Evolutionary conservation across 208 protist species (phyloP).

Genomic region (Acanthamoeba rhysodes): DNA sequence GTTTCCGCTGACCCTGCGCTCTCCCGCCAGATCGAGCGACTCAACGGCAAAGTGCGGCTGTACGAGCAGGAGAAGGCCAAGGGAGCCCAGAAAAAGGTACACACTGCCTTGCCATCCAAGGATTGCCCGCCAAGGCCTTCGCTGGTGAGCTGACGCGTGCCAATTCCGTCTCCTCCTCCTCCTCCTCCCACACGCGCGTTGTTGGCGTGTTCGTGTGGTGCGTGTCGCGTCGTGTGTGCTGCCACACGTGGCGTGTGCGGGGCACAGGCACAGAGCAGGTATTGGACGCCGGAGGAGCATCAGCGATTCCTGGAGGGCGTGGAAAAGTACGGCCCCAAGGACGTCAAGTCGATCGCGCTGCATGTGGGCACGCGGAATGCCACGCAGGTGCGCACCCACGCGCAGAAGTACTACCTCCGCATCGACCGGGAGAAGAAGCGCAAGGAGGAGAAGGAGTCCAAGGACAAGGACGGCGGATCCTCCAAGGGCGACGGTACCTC

Average conservation of each 20-base stretch:
- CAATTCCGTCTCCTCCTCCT: not conserved
- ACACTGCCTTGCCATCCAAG: too few relatives aligned
- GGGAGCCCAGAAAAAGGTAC: constrained; percentile 81
- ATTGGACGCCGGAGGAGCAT: constrained; percentile 87
- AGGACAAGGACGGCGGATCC: constrained; percentile 30
- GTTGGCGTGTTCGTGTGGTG: too few relatives aligned
- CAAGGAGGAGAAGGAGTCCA: constrained; percentile 63
- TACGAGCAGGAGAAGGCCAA: constrained; percentile 84
- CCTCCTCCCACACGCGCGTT: not conserved
- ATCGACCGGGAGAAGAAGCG: constrained; percentile 77
- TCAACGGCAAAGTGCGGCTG: constrained; percentile 79
- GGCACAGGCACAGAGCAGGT: constrained; percentile 79
- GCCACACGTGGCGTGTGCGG: too few relatives aligned
- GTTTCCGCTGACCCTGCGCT: not conserved
- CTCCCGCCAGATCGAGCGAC: constrained; percentile 75
- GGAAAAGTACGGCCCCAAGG: constrained; percentile 78
- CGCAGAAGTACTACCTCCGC: constrained; percentile 85
- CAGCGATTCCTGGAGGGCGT: constrained; percentile 84
- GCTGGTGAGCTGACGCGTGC: too few relatives aligned
- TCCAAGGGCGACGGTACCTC: not conserved
- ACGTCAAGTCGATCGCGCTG: constrained; percentile 83
- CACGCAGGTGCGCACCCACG: constrained; percentile 86
- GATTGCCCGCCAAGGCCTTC: too few relatives aligned
- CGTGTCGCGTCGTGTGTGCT: too few relatives aligned
- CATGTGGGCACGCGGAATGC: constrained; percentile 83